Conservation (phyloP, 345 rosid genomes). For the Excoecaria cochinchinensis region DNA sequence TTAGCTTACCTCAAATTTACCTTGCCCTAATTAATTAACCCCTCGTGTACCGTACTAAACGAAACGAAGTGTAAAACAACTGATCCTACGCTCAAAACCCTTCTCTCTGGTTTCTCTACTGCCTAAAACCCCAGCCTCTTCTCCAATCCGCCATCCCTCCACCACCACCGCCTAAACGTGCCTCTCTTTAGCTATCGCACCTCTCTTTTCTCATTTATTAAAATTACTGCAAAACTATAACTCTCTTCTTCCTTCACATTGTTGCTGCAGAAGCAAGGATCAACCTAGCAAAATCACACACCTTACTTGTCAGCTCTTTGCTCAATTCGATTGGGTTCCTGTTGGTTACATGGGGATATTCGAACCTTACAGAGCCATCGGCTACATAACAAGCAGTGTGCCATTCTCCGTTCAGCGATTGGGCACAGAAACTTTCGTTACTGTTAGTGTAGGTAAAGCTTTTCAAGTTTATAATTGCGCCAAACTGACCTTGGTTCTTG, state of each 20-base stretch:
- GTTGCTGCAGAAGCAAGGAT: neutral
- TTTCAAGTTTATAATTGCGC: slow-evolving; percentile 92
- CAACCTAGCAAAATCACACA: neutral
- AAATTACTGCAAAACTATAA: neutral
- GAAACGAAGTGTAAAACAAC: too few relatives aligned
- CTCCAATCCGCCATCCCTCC: neutral
- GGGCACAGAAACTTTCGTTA: slow-evolving; percentile 87
- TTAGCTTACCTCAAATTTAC: too few relatives aligned
- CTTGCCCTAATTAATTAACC: too few relatives aligned
- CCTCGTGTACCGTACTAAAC: too few relatives aligned
- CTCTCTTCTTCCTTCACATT: neutral
- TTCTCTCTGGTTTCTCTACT: neutral
- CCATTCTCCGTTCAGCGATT: slow-evolving; percentile 86
- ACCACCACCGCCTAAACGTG: neutral
- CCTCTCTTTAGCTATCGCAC: too few relatives aligned
- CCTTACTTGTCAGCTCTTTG: neutral
- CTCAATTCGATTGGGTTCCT: neutral
- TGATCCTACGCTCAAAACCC: neutral
- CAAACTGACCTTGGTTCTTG: slow-evolving; percentile 70
- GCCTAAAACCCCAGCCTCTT: neutral
- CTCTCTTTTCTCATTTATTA: neutral
- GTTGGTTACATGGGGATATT: slow-evolving; percentile 69
- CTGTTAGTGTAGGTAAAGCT: slow-evolving; percentile 92
- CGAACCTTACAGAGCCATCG: slow-evolving; percentile 87
- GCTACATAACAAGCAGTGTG: slow-evolving; percentile 75